Conservation (phyloP, 1,284 basidiomycete genomes). For the Mycena citricolor region DNA sequence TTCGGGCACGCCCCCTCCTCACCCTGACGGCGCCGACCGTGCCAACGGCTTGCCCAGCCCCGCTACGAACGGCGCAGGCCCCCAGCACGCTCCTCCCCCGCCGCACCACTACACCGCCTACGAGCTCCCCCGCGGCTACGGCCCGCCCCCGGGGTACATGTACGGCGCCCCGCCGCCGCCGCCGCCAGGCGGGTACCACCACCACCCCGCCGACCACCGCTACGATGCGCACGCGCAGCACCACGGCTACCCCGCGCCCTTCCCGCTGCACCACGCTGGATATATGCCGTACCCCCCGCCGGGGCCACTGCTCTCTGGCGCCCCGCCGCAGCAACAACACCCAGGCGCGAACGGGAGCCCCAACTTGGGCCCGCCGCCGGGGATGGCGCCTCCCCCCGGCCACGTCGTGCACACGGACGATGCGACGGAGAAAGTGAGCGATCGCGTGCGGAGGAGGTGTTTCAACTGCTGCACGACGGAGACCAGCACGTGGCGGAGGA, state of each 20-base stretch:
- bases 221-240: constrained; percentile 1
- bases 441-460: constrained; percentile 69
- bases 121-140: constrained; percentile 9
- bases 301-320: constrained; percentile 8
- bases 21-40: too few relatives aligned
- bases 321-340: background rate
- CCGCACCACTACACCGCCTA: background rate
- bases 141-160: too few relatives aligned
- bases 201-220: background rate
- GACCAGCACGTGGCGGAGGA: constrained; percentile 76
- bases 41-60: too few relatives aligned
- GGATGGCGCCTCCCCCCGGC: background rate
- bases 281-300: constrained; percentile 16
- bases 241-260: constrained; percentile 1
- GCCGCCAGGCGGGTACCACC: background rate
- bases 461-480: constrained; percentile 82
- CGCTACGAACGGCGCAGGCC: too few relatives aligned
- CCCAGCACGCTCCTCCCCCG: background rate
- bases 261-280: constrained; percentile 6
- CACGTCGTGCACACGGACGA: constrained; percentile 59
- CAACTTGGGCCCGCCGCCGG: background rate
- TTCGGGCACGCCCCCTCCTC: too few relatives aligned
- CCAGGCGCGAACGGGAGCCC: too few relatives aligned
- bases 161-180: constrained; percentile 10
- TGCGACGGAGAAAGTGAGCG: constrained; percentile 72